Percentiles rank a stretch among this genome's conserved stretches.
Conservation (phyloP, 2,329 filamentous ascomycete species). For the Fusarium longipes region DNA sequence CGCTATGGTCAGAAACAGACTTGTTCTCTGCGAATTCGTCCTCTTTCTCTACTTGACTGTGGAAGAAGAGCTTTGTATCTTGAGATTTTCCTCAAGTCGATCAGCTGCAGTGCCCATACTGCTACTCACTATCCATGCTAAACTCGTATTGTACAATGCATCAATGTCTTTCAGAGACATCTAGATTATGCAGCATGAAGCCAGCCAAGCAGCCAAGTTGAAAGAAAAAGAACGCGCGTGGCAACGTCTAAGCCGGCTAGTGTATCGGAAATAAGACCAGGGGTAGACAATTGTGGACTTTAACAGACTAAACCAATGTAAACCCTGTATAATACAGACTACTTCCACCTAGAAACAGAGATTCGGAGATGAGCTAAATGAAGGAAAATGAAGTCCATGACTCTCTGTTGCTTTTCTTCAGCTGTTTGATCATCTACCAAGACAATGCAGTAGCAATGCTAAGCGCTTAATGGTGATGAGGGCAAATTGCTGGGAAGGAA, state of each 20-base stretch:
- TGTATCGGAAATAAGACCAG: conserved; percentile 30
- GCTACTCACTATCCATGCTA: background rate
- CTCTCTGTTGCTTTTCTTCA: background rate
- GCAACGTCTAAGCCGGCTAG: conserved; percentile 18
- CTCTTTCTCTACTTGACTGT: background rate
- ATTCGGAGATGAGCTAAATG: background rate
- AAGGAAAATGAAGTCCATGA: background rate
- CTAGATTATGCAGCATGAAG: background rate
- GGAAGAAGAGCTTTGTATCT: background rate
- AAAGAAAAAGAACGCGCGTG: background rate
- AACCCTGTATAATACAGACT: background rate
- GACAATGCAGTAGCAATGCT: background rate
- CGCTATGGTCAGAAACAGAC: conserved; percentile 8
- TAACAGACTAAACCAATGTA: conserved; percentile 1
- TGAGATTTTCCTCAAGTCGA: background rate
- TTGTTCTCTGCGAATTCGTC: conserved; percentile 6
- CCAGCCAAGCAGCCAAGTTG: accelerated
- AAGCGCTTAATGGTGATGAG: conserved; percentile 20
- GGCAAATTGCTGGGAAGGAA: background rate
- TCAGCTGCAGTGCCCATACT: background rate
- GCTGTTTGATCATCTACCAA: background rate
- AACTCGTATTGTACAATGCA: background rate
- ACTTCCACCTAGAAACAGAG: background rate
- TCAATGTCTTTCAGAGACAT: background rate
- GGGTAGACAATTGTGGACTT: conserved; percentile 27